Evolutionary conservation across 495 filamentous ascomycete genomes (phyloP), one percentile per base, ranked within the genome.

Genomic region (Trichodelitschia bisporula): DNA sequence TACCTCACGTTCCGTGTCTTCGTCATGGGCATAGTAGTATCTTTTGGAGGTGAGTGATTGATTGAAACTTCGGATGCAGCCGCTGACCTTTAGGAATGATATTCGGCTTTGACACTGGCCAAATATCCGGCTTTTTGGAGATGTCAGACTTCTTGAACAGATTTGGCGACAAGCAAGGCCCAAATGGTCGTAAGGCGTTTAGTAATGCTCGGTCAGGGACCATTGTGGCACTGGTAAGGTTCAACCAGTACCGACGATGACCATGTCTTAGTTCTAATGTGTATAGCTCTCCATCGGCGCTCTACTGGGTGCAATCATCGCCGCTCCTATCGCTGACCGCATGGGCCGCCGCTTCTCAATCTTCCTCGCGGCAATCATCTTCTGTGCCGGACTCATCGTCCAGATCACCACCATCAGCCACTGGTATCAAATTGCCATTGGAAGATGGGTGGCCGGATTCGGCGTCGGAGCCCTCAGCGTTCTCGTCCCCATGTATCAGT

Each of bases 201-300:
- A 33, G 26, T 12, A 45, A 50, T 26, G 39, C 36, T 15, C 28
- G 46, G 18, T 39, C 39, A 3, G 47, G 47, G 4, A 38, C 38
- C 9, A 48, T 50, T 31, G 47, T 50, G 21, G 47, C 33, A 26
- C 32, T 50, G 13, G 39, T 41, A 36, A 31, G 32, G 18, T n/a
- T n/a, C n/a, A n/a, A n/a, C n/a, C n/a, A n/a, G n/a, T 5, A 4
- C 19, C 27, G 4, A 3, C 4, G n/a, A 6, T 20, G 5, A 26
- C 14, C 11, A 21, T 18, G 15, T 35, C 18, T 10, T 13, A 6
- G 15, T 15, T 9, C 24, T 26, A 26, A 26, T 5, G 5, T 5
- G 4, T 3, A 19, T 28, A 42, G 40, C 43, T 50, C 4, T 50
- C 47, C n/a, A 50, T 50, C 28, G 47, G 47, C 18, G 46, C 46